phyloP scores from a whole-genome alignment of 1,284 basidiomycete genomes.

The Irpex lacteus region DNA sequence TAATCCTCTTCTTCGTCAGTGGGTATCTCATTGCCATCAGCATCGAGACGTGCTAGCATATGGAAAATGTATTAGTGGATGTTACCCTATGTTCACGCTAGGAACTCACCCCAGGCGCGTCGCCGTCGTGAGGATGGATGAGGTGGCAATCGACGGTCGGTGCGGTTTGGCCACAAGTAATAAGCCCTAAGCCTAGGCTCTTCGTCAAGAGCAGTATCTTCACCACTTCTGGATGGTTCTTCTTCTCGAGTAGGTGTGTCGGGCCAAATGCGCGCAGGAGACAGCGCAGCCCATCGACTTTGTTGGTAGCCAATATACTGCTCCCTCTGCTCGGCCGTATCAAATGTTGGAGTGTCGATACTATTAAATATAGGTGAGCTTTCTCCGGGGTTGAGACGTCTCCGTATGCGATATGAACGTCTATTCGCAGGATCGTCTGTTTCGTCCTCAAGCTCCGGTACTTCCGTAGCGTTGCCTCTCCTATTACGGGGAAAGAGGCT shows the following conservation, averaged over 20 bases:
- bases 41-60: conserved; percentile 22
- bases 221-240: background rate
- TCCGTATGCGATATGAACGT: background rate
- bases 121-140: conserved; percentile 9
- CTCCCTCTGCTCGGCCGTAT: background rate
- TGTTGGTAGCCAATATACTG: background rate
- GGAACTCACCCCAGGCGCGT: conserved; percentile 22
- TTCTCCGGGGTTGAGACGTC: background rate
- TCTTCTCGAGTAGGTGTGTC: background rate
- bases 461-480: background rate
- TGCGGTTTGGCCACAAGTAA: background rate
- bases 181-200: background rate
- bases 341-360: background rate
- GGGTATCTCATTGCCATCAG: conserved; percentile 23
- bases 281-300: background rate
- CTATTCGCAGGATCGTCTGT: background rate
- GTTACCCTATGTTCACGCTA: background rate
- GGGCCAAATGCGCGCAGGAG: background rate
- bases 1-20: conserved; percentile 26
- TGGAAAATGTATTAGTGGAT: background rate
- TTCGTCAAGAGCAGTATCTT: background rate
- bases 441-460: conserved; percentile 1
- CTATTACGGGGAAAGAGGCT: background rate
- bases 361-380: background rate
- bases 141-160: background rate